Evolutionary conservation across 2,329 filamentous ascomycete genomes (phyloP), one percentile per base, ranked within the genome.

Genomic region (Magnaporthiopsis poae): DNA sequence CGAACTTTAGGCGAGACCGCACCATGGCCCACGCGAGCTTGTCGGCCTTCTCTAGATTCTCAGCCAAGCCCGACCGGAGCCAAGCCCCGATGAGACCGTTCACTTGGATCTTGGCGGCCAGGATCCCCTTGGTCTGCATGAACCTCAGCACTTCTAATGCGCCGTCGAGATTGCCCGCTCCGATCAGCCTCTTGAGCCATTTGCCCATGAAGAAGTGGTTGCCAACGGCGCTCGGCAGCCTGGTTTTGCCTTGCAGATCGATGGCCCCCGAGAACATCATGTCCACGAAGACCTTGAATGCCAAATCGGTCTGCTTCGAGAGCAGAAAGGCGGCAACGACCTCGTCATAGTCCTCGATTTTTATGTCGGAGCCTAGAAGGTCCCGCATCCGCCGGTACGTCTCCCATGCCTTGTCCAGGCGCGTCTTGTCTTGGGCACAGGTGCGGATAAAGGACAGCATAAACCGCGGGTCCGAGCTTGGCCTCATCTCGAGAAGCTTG

Each of bases 181-280:
- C 88, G 66, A 96, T 90, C 11, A 96, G 84, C 64, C 90, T 87
- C 76, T 94, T 94, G 73, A 96, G 83, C 93, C 92, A 96, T 72
- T 91, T 93, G 46, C 89, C 90, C 70, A 92, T 90, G 76, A 96
- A 91, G 76, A 92, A 94, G 69, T 89, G 88, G 75, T 96, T 95
- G 64, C 79, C 80, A 59, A 86, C 76, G 11, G 79, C 76, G 0
- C 79, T 78, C 0, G 84, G 84, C 66, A 86, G 76, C 64, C 72
- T 74, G 9, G 73, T 71, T 64, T 71, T 73, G 67, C 78, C 78
- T 65, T 77, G 78, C 63, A 85, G 72, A 67, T 85, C 80, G 66
- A 86, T 75, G 61, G 80, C 74, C 5, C 84, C 83, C 4, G 85
- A 84, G 67, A 86, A 85, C 87, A 96, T 92, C 92, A 96, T 96